Evolutionary conservation across 805 yeast genomes (phyloP).

Genomic region (Saturnispora sanitii): DNA sequence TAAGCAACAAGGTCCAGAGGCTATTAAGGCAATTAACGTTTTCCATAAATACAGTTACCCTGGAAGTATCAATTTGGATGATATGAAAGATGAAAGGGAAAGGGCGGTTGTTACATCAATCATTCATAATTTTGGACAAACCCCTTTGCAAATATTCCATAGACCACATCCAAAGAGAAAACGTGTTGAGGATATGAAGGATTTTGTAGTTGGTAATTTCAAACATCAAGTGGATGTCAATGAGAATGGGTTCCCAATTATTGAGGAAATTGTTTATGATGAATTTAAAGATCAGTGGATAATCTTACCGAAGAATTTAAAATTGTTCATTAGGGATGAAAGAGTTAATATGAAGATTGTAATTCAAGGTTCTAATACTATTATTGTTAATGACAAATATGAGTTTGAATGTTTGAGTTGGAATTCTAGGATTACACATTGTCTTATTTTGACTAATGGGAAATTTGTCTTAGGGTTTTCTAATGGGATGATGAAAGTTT

Average conservation of each 20-base stretch:
- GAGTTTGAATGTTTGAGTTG: conserved; percentile 35
- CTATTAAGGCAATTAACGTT: conserved; percentile 59
- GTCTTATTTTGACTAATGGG: conserved; percentile 32
- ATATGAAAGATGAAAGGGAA: conserved; percentile 63
- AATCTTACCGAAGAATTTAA: conserved; percentile 26
- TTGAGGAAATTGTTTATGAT: conserved; percentile 22
- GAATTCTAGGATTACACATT: conserved; percentile 27
- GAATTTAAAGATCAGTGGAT: conserved; percentile 38
- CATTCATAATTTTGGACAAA: conserved; percentile 88
- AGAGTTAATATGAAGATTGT: conserved; percentile 9
- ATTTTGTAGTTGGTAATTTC: conserved; percentile 12
- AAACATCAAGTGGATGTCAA: background rate
- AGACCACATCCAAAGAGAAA: conserved; percentile 55
- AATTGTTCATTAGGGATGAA: conserved; percentile 5
- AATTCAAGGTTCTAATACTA: conserved; percentile 10
- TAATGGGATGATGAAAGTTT: conserved; percentile 50
- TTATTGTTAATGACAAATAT: conserved; percentile 30
- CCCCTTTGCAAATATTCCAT: conserved; percentile 64
- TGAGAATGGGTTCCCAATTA: background rate
- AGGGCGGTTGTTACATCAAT: conserved; percentile 70
- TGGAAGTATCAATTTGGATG: conserved; percentile 72
- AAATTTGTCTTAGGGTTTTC: conserved; percentile 40
- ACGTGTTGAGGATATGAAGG: conserved; percentile 12
- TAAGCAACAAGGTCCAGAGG: conserved; percentile 66
- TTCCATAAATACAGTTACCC: conserved; percentile 79